Evolutionary conservation across 805 yeast species (phyloP).

Genomic region (Debaryomyces hansenii): DNA sequence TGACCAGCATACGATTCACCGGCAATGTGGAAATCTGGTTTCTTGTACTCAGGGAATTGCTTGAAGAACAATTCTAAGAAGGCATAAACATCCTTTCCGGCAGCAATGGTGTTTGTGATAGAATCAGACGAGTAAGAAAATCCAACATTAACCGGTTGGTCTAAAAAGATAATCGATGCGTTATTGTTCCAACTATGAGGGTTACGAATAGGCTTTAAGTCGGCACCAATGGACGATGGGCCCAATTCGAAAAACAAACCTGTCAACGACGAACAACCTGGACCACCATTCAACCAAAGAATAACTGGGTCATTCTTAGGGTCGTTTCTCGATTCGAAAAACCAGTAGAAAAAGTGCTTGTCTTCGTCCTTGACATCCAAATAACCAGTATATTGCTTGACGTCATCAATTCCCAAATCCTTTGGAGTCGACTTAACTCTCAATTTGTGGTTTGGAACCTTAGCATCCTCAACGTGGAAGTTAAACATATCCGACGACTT

Average conservation of each 20-base stretch:
- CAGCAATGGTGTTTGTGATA: conserved; percentile 30
- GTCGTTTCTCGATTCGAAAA: conserved; percentile 45
- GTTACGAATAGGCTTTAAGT: conserved; percentile 27
- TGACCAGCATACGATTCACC: conserved; percentile 50
- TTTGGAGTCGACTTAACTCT: conserved; percentile 63
- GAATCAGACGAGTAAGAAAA: conserved; percentile 32
- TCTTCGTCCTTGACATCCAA: conserved; percentile 79
- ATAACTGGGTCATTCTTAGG: conserved; percentile 36
- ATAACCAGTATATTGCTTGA: conserved; percentile 83
- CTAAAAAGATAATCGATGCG: conserved; percentile 43
- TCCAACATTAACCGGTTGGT: conserved; percentile 37
- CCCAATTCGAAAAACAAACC: conserved; percentile 39
- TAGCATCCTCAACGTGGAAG: conserved; percentile 35
- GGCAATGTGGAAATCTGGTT: conserved; percentile 34
- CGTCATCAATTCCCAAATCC: conserved; percentile 74
- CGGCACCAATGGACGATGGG: conserved; percentile 27
- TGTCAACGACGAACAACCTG: conserved; percentile 35
- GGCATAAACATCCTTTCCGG: conserved; percentile 35
- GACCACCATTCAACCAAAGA: conserved; percentile 38
- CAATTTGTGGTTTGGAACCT: conserved; percentile 51
- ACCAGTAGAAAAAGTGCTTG: conserved; percentile 48
- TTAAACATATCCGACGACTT: conserved; percentile 33
- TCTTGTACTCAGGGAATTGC: conserved; percentile 32
- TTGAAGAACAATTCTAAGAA: conserved; percentile 38
- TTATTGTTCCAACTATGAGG: conserved; percentile 33